Evolutionary conservation across 805 yeast genomes (phyloP).

Genomic region (Saccharomyces mikatae): DNA sequence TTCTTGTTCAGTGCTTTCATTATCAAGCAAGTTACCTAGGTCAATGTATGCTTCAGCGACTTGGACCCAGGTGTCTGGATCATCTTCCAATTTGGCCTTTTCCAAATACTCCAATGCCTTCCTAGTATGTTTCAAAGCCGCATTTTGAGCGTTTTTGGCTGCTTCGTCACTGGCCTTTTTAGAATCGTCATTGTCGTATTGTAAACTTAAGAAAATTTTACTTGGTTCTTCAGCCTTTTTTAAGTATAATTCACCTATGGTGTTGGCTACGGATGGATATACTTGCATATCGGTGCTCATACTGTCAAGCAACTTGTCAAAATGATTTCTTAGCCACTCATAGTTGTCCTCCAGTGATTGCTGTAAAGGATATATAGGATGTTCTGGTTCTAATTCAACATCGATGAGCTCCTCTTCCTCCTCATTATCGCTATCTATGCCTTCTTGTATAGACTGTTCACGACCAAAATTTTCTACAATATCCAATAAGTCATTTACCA

Average conservation of each 20-base stretch:
- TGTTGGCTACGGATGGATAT: slow-evolving; percentile 37
- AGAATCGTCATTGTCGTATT: slow-evolving; percentile 44
- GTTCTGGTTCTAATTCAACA: slow-evolving; percentile 37
- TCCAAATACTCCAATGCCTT: slow-evolving; percentile 51
- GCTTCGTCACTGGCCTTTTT: slow-evolving; percentile 21
- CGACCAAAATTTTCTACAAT: slow-evolving; percentile 60
- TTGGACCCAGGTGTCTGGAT: slow-evolving; percentile 74
- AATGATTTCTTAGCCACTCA: slow-evolving; percentile 37
- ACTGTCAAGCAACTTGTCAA: slow-evolving; percentile 15
- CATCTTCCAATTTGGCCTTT: slow-evolving; percentile 58
- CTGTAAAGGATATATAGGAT: slow-evolving; percentile 46
- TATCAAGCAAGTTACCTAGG: slow-evolving; percentile 63
- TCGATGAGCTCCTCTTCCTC: slow-evolving; percentile 34
- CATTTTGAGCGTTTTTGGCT: slow-evolving; percentile 39
- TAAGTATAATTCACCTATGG: slow-evolving; percentile 55
- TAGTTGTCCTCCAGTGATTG: slow-evolving; percentile 37
- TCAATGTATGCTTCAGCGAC: slow-evolving; percentile 81
- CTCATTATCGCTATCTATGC: slow-evolving; percentile 51
- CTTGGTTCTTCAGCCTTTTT: slow-evolving; percentile 60
- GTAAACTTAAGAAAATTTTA: slow-evolving; percentile 44
- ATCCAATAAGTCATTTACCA: slow-evolving; percentile 61
- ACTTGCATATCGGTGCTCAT: slow-evolving; percentile 18
- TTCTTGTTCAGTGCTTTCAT: slow-evolving; percentile 62
- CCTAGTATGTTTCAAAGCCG: slow-evolving; percentile 40
- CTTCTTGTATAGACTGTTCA: slow-evolving; percentile 44